phyloP scores from a whole-genome alignment of 2,329 filamentous ascomycete species.

The Monilinia laxa region DNA sequence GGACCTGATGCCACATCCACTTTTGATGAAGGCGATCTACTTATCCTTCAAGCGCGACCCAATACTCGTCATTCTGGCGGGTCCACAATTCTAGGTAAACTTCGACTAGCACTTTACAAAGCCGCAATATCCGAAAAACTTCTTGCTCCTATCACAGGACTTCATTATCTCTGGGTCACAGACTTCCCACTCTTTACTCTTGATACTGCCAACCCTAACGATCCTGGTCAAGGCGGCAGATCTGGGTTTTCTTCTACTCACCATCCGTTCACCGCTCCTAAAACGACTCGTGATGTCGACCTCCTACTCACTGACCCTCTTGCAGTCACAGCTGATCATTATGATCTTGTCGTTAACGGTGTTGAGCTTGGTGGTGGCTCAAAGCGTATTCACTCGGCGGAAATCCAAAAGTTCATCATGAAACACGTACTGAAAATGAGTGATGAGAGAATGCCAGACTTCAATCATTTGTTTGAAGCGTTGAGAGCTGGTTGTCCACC shows the following conservation, averaged over 20 bases:
- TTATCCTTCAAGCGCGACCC: slow-evolving; percentile 78
- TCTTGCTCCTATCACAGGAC: slow-evolving; percentile 37
- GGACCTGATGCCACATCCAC: slow-evolving; percentile 36
- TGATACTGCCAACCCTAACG: slow-evolving; percentile 48
- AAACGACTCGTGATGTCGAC: slow-evolving; percentile 68
- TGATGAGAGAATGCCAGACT: slow-evolving; percentile 52
- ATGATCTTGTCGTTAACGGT: slow-evolving; percentile 94
- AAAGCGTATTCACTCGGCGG: slow-evolving; percentile 82
- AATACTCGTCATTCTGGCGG: slow-evolving; percentile 65
- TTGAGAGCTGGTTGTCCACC: slow-evolving; percentile 86
- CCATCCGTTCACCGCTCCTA: slow-evolving; percentile 92
- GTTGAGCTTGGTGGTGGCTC: slow-evolving; percentile 92
- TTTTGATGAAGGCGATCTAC: slow-evolving; percentile 68
- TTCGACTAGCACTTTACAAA: slow-evolving; percentile 38
- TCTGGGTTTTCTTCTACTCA: slow-evolving; percentile 85
- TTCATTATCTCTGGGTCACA: slow-evolving; percentile 79
- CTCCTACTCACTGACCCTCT: slow-evolving; percentile 71
- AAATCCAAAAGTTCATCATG: slow-evolving; percentile 82
- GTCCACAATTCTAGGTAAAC: slow-evolving; percentile 54
- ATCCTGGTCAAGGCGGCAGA: slow-evolving; percentile 67
- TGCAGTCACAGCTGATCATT: slow-evolving; percentile 77
- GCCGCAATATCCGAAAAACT: slow-evolving; percentile 34
- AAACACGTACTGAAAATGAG: slow-evolving; percentile 68
- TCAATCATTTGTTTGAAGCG: slow-evolving; percentile 80
- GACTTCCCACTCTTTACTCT: slow-evolving; percentile 93